Evolutionary conservation across 1,139 yeast species (phyloP).

Genomic region (Arxiozyma heterogenica): DNA sequence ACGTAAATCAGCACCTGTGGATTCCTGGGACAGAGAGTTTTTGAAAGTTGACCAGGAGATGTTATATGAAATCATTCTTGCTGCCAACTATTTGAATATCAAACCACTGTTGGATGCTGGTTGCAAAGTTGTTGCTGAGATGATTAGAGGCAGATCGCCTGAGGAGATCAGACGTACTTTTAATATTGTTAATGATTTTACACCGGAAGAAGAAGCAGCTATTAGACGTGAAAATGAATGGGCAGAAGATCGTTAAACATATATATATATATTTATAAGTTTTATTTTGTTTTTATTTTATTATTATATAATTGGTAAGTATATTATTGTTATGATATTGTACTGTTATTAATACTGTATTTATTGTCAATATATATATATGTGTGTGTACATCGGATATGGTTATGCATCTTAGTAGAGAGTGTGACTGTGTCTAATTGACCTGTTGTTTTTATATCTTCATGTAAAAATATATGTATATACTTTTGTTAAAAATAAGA

Average conservation of each 20-base stretch:
- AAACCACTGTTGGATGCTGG: conserved; percentile 90
- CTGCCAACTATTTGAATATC: conserved; percentile 92
- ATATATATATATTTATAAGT: neutral
- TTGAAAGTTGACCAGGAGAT: conserved; percentile 96
- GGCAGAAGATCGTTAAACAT: conserved; percentile 84
- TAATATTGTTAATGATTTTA: conserved; percentile 91
- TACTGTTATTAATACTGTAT: too few species aligned
- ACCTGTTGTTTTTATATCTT: too few species aligned
- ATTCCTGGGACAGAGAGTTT: conserved; percentile 95
- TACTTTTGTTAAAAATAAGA: too few species aligned
- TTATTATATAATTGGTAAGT: neutral
- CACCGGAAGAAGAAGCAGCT: conserved; percentile 98
- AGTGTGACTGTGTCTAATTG: too few species aligned
- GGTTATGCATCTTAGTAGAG: too few species aligned
- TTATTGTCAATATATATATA: too few species aligned
- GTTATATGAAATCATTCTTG: conserved; percentile 91
- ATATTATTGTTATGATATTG: neutral
- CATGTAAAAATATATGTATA: too few species aligned
- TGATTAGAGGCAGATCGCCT: conserved; percentile 93
- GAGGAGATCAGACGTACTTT: conserved; percentile 94
- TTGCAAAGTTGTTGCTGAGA: conserved; percentile 94
- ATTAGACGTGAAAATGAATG: conserved; percentile 96
- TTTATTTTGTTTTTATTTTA: too few species aligned
- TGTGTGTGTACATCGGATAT: too few species aligned
- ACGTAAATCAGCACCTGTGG: conserved; percentile 75